Evolutionary conservation across 2,329 filamentous ascomycete species (phyloP), one percentile per base, ranked within the genome.

Genomic region (Alternaria burnsii): DNA sequence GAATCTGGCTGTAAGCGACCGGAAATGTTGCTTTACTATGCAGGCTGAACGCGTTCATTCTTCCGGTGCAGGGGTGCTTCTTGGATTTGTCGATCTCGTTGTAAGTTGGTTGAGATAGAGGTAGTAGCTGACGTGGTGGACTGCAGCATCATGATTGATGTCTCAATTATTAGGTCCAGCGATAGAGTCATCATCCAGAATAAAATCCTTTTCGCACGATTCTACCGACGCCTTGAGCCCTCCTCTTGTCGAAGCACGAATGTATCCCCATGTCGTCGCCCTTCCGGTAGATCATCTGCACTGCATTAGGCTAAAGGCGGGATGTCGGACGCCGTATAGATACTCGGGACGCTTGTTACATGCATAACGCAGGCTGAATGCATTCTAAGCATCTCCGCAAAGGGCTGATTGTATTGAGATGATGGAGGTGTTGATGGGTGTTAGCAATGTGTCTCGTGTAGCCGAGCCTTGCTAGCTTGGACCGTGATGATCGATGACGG

Each of bases 251-350:
- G 36, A 11, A 50, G 4, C n/a, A 14, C 7, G 46, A 50, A 26
- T 18, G 8, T 50, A 50, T 20, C 20, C 14, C 16, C 30, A 36
- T 24, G 40, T 42, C 40, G 46, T 34, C 9, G 14, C 46, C 20
- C 46, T 24, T 36, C 32, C 9, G 32, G 32, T 36, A 22, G 46
- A 38, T 18, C 32, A 50, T 50, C 20, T 50, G 46, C 14, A 50
- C 30, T 50, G 46, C 10, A 50, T 50, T 34, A 52, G 50, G 50
- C 50, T 52, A 52, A 52, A 52, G 24, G 22, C 50, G 11, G 34
- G 36, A 41, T 38, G n/a, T 18, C 22, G 36, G 9, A 34, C 12
- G n/a, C 50, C 50, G 50, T 28, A 14, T 52, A 20, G 10, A 30
- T 12, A n/a, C n/a, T 7, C 14, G 22, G 8, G 36, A 18, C 32